Base-by-base conservation (phyloP, 164 flowering plant genomes). In the Tetrastigma voinierianum region DNA sequence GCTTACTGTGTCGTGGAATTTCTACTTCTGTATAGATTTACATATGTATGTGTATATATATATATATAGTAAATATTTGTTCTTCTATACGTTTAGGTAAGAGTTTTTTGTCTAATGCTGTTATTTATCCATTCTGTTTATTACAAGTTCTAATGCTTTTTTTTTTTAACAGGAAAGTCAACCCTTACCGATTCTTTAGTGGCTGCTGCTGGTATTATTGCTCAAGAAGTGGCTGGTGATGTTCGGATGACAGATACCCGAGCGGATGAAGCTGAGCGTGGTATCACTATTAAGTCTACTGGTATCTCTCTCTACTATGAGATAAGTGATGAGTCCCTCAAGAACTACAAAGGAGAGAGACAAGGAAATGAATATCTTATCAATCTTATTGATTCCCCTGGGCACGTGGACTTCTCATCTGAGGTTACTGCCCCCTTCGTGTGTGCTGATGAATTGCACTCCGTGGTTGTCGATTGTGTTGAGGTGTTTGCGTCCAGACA, bases 161-260 rank as follows among this genome's bases (percentile, higher is more conserved):
- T 32, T 32, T 32, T 4, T 32, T 32, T 3, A 32, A 32, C 80
- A 85, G 83, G 83, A 86, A 82, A 85, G 51, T 85, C 89, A 5
- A 83, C 89, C 0, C 89, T 85, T 23, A 85, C 89, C 3, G 89
- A 85, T 55, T 81, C 85, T 24, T 83, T 83, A 55, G 87, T 80
- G 65, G 83, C 83, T 58, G 80, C 83, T 63, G 83, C 80, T 46
- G 83, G 83, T 75, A 83, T 83, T 75, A 85, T 85, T 67, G 89
- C 87, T 2, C 89, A 85, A 65, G 89, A 83, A 61, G 84, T 78
- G 69, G 85, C 89, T 55, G 82, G 82, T 47, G 86, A 83, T 78
- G 86, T 80, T 3, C 76, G 86, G 10, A 81, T 84, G 85, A 84
- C 87, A 6, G 87, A 84, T 68, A 84, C 87, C n/a, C 86, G 87